A percentile compares a stretch with the other conserved stretches of the same genome.
phyloP scores from a whole-genome alignment of 352 stramenopile genomes.

The Aphanomyces astaci region DNA sequence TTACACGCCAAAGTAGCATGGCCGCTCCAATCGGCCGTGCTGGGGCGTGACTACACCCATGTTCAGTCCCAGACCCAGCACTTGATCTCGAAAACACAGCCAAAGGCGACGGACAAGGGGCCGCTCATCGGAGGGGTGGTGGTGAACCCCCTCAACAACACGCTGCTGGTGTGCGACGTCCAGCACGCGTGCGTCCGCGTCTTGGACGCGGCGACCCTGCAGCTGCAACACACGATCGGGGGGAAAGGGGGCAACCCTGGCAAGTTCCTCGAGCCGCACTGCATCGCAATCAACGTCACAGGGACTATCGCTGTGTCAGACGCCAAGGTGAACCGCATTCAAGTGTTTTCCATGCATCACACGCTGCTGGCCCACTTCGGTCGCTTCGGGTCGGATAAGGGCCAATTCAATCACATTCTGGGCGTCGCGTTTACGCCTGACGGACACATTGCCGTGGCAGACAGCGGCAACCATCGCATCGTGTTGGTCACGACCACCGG shows the following conservation, averaged over 20 bases:
- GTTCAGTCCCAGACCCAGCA: not conserved
- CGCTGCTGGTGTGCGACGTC: conserved; percentile 42
- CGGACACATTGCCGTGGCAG: conserved; percentile 39
- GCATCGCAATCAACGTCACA: conserved; percentile 51
- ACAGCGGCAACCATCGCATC: conserved; percentile 50
- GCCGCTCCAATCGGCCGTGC: conserved; percentile 7
- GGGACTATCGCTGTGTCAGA: conserved; percentile 54
- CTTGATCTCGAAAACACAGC: not conserved
- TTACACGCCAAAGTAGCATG: not conserved
- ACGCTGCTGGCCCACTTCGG: conserved; percentile 43
- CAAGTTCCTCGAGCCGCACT: conserved; percentile 43
- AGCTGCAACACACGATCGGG: conserved; percentile 32
- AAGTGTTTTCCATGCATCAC: conserved; percentile 47
- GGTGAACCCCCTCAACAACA: conserved; percentile 45
- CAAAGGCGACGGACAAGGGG: not conserved
- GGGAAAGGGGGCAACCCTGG: conserved; percentile 32
- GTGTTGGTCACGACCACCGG: conserved; percentile 47
- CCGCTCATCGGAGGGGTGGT: conserved; percentile 23
- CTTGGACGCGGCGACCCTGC: conserved; percentile 27
- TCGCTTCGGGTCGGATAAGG: conserved; percentile 30
- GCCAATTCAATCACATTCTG: conserved; percentile 42
- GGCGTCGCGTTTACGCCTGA: conserved; percentile 46
- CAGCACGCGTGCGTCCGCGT: conserved; percentile 32
- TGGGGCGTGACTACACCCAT: conserved; percentile 10
- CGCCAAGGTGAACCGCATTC: conserved; percentile 42